Evolutionary conservation across 176 grass and related monocot genomes (phyloP).

Genomic region (Aegilops speltoides): DNA sequence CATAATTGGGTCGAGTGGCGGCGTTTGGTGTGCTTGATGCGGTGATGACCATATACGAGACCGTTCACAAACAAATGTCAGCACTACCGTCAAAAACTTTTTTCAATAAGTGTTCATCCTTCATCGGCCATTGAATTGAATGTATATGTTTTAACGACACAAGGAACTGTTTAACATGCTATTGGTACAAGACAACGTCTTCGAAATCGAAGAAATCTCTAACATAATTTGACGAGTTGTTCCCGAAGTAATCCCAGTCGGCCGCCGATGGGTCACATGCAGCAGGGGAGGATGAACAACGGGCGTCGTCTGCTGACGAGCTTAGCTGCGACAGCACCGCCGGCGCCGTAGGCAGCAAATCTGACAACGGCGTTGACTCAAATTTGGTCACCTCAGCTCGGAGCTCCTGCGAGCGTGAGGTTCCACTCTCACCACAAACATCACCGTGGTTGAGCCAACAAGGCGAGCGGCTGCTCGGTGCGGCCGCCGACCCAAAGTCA

Average conservation of each 20-base stretch:
- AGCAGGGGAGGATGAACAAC: background rate
- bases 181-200: background rate
- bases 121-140: too few relatives aligned
- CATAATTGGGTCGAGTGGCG: too few relatives aligned
- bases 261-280: background rate
- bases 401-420: background rate
- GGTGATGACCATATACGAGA: too few relatives aligned
- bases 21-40: too few relatives aligned
- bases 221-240: background rate
- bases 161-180: background rate
- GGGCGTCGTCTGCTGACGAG: background rate
- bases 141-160: too few relatives aligned
- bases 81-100: too few relatives aligned
- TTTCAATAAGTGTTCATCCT: too few relatives aligned
- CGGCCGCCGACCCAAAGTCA: conserved; percentile 17
- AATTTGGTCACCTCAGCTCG: background rate
- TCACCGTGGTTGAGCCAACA: background rate
- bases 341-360: background rate
- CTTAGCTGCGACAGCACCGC: background rate
- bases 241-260: background rate
- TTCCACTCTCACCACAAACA: too few relatives aligned
- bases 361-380: background rate
- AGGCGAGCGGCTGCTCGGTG: background rate
- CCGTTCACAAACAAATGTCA: too few relatives aligned
- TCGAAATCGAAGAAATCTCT: background rate